These are phyloP conservation scores for Phytophthora foliorum DNA, from an alignment of 352 stramenopile species.

Conservation along the genomic window DNA sequence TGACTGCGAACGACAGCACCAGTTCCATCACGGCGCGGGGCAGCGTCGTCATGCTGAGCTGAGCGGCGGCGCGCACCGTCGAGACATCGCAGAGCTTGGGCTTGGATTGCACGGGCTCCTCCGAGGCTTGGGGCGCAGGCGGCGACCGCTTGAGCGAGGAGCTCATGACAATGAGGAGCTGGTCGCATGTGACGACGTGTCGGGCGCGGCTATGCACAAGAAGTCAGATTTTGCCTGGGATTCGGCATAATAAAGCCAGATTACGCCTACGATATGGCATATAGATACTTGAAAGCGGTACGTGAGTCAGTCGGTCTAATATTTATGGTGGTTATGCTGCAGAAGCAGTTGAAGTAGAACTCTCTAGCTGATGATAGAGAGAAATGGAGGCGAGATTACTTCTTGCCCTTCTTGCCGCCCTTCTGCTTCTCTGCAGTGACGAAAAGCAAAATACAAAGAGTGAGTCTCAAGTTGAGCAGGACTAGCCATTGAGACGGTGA, in stretches of 20 bases:
- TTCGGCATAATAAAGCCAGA: constrained; percentile 28
- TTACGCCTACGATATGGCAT: constrained; percentile 5
- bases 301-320: constrained; percentile 1
- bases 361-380: background rate
- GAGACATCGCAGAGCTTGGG: constrained; percentile 14
- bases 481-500: background rate
- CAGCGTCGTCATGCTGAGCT: constrained; percentile 42
- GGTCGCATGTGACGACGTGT: constrained; percentile 17
- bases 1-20: constrained; percentile 62
- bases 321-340: constrained; percentile 16
- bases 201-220: constrained; percentile 7
- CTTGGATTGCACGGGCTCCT: constrained; percentile 22
- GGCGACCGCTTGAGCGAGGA: constrained; percentile 33
- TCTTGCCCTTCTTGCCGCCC: constrained; percentile 34
- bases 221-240: constrained; percentile 23
- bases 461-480: background rate
- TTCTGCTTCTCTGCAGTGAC: constrained; percentile 11
- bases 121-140: constrained; percentile 6
- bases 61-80: background rate
- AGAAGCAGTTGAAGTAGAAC: background rate
- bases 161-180: constrained; percentile 29
- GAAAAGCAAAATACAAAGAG: background rate
- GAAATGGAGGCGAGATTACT: constrained; percentile 1
- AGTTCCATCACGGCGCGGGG: constrained; percentile 62
- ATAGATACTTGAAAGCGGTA: constrained; percentile 27